These are phyloP conservation scores for Cetradonia linearis DNA, from an alignment of 495 filamentous ascomycete species.

Conservation along the genomic window DNA sequence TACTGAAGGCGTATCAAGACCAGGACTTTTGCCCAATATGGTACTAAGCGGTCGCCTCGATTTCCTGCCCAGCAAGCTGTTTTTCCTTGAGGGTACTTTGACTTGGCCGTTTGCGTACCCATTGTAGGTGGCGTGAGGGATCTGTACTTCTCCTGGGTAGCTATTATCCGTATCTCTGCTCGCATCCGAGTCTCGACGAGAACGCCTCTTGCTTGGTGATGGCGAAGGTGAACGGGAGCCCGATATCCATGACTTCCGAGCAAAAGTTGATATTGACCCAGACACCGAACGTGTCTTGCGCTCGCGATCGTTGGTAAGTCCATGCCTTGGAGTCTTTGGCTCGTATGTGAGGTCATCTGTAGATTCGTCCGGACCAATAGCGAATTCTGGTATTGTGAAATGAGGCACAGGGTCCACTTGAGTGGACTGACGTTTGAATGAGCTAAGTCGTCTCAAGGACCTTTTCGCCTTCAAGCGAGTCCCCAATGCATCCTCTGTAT, in stretches of 20 bases:
- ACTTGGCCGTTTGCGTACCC: slow-evolving; percentile 29
- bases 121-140: slow-evolving; percentile 25
- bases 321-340: slow-evolving; percentile 1
- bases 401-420: neutral
- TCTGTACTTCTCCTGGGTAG: slow-evolving; percentile 5
- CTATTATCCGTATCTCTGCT: slow-evolving; percentile 10
- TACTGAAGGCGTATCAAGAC: slow-evolving; percentile 38
- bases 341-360: slow-evolving; percentile 3
- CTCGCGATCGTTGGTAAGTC: slow-evolving; percentile 6
- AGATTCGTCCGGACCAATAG: slow-evolving; percentile 10
- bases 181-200: slow-evolving; percentile 20
- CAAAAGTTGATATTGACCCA: slow-evolving; percentile 55
- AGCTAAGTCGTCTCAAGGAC: slow-evolving; percentile 12
- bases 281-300: slow-evolving; percentile 43
- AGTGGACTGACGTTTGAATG: slow-evolving; percentile 3
- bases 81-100: slow-evolving; percentile 28
- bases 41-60: slow-evolving; percentile 44
- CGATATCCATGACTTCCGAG: slow-evolving; percentile 57
- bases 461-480: slow-evolving; percentile 2
- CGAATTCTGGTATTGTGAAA: slow-evolving; percentile 10
- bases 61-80: slow-evolving; percentile 36
- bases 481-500: neutral
- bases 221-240: slow-evolving; percentile 53
- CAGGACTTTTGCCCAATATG: slow-evolving; percentile 36
- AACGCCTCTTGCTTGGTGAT: slow-evolving; percentile 29